Percentiles rank a stretch among this genome's conserved stretches.
These are phyloP conservation scores for Pythium vanterpoolii DNA, from an alignment of 352 stramenopile species.

Conservation along the genomic window DNA sequence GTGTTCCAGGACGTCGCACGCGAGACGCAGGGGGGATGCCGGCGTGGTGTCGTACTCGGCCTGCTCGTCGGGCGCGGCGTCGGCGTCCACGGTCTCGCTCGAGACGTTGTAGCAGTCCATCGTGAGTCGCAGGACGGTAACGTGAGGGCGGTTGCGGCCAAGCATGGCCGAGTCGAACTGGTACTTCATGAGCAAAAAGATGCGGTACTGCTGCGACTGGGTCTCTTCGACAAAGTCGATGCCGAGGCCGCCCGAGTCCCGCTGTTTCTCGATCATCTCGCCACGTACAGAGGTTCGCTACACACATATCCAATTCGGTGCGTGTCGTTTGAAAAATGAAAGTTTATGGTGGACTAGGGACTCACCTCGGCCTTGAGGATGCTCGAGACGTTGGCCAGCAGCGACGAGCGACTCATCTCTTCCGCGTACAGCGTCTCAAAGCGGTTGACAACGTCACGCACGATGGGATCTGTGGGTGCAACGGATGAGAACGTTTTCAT, in stretches of 20 bases:
- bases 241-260: conserved; percentile 28
- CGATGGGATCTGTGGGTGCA: conserved; percentile 19
- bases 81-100: conserved; percentile 1
- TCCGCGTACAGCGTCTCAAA: conserved; percentile 55
- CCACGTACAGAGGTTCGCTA: conserved; percentile 34
- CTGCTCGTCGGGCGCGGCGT: conserved; percentile 1
- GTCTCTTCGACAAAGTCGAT: conserved; percentile 40
- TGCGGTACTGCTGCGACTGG: conserved; percentile 39
- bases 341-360: neutral
- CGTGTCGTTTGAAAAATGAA: neutral
- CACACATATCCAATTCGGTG: neutral
- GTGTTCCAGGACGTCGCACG: conserved; percentile 61
- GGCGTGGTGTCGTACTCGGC: conserved; percentile 3
- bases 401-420: conserved; percentile 39
- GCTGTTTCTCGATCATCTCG: conserved; percentile 42
- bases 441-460: conserved; percentile 36
- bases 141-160: conserved; percentile 45
- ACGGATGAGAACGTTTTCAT: conserved; percentile 24
- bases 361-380: conserved; percentile 48
- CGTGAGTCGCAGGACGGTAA: conserved; percentile 47
- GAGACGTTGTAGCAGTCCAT: conserved; percentile 57
- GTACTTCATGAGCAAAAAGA: conserved; percentile 58
- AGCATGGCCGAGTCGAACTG: conserved; percentile 57
- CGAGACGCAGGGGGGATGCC: neutral
- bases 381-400: conserved; percentile 39